Percentiles rank a stretch among this genome's conserved stretches.
Evolutionary conservation across 108 stramenopile genomes (phyloP).

Genomic region (Skeletonema potamos): DNA sequence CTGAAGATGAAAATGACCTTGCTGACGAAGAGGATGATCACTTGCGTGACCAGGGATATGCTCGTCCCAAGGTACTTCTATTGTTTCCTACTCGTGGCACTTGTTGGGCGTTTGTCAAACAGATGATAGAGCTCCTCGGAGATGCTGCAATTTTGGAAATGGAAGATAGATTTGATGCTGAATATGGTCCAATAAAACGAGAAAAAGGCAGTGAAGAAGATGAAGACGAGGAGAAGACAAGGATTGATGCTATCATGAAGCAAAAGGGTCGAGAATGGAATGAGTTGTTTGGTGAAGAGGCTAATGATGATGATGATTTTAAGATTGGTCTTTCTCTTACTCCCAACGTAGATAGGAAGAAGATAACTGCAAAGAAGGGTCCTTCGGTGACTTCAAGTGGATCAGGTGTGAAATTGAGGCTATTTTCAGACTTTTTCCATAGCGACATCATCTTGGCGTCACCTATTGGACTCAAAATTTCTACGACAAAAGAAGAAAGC

Average conservation of each 20-base stretch:
- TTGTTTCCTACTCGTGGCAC: slow-evolving; percentile 80
- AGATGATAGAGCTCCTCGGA: slow-evolving; percentile 52
- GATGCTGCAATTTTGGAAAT: slow-evolving; percentile 41
- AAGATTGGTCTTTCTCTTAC: slow-evolving; percentile 86
- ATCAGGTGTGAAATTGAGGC: slow-evolving; percentile 58
- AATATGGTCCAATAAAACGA: slow-evolving; percentile 55
- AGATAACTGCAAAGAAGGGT: slow-evolving; percentile 30
- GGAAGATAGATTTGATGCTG: slow-evolving; percentile 70
- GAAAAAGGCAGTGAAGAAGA: slow-evolving; percentile 41
- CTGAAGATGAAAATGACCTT: slow-evolving; percentile 22
- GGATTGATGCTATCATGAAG: slow-evolving; percentile 38
- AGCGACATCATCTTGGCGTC: slow-evolving; percentile 95
- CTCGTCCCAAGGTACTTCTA: slow-evolving; percentile 77
- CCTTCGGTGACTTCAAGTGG: slow-evolving; percentile 10
- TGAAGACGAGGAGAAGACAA: slow-evolving; percentile 23
- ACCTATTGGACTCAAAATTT: slow-evolving; percentile 88
- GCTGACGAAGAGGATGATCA: slow-evolving; percentile 39
- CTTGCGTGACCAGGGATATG: slow-evolving; percentile 88
- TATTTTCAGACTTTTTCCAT: slow-evolving; percentile 92
- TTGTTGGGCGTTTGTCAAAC: slow-evolving; percentile 72
- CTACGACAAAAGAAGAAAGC: slow-evolving; percentile 53
- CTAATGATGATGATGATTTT: slow-evolving; percentile 94
- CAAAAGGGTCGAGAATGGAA: slow-evolving; percentile 87
- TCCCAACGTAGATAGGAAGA: slow-evolving; percentile 55
- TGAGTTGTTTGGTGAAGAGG: slow-evolving; percentile 86